Base-by-base conservation (phyloP, 2,329 filamentous ascomycete species). In the Calonectria pseudoturangicola region DNA sequence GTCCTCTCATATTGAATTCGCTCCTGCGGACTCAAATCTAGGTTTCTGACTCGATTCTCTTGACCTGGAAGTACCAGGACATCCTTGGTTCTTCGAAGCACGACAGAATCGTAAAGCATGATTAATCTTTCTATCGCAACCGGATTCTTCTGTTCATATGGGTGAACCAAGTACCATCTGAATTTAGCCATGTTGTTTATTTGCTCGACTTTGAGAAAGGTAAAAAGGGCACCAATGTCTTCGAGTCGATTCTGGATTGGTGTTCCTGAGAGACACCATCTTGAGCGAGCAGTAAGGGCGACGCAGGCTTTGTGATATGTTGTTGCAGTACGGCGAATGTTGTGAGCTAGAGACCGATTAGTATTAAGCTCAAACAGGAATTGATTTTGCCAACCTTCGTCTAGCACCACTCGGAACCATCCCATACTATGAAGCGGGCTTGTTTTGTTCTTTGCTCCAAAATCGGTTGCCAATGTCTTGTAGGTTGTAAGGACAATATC, bases 231-330 rank as follows among this genome's bases (percentile, higher is more conserved):
- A 0, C 87, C 88, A 4, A 91, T 83, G 62, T 91, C 89, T 8
- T 87, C 86, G 0, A 91, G 81, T 2, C 81, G 82, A 73, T 91
- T 91, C 70, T 91, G 89, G 28, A 91, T 87, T 0, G 89, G 89
- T 0, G 88, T 90, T 0, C 88, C 88, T 0, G 87, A 88, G 0
- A 90, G 81, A 73, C 88, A 89, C 89, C 89, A 91, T 10, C 89
- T 83, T 0, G 84, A 86, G 2, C 82, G 81, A 0, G 88, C 85
- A 1, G 77, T 68, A 0, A 91, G 80, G 0, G 84, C 81, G 27
- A 79, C 75, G 4, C 87, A 86, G 0, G 87, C 84, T 1, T 82
- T 83, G 71, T 88, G 83, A 12, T 88, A 83, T 0, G 81, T 83
- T 1, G 88, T 90, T 5, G 85, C 80, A 21, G 83, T 83, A 2